Evolutionary conservation across 352 stramenopile species (phyloP).

Genomic region (Phytophthora pluvialis): DNA sequence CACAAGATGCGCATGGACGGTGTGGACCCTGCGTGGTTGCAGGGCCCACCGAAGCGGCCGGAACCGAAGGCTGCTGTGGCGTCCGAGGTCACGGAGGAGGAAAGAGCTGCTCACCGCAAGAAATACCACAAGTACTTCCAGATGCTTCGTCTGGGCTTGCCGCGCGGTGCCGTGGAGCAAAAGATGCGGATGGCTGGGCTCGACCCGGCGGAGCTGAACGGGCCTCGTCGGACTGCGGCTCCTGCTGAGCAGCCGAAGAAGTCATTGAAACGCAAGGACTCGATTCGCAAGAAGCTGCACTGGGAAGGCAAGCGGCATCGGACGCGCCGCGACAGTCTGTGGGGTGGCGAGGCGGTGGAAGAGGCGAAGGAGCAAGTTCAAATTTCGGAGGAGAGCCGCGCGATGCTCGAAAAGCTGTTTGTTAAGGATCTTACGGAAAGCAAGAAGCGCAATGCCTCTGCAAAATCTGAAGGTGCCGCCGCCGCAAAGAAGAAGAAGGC

Average conservation of each 20-base stretch:
- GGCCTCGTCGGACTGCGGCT: slow-evolving; percentile 39
- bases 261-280: slow-evolving; percentile 63
- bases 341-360: slow-evolving; percentile 53
- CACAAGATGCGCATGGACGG: slow-evolving; percentile 89
- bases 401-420: slow-evolving; percentile 80
- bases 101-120: slow-evolving; percentile 60
- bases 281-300: slow-evolving; percentile 89
- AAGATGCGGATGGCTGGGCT: slow-evolving; percentile 83
- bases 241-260: slow-evolving; percentile 36
- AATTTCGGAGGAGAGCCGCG: slow-evolving; percentile 76
- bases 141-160: slow-evolving; percentile 82
- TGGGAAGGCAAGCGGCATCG: slow-evolving; percentile 75
- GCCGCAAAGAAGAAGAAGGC: slow-evolving; percentile 66
- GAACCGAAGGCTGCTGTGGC: slow-evolving; percentile 27
- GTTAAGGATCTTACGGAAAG: slow-evolving; percentile 72
- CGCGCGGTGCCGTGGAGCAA: slow-evolving; percentile 81
- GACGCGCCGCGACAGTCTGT: slow-evolving; percentile 68
- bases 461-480: slow-evolving; percentile 33
- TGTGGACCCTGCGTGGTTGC: slow-evolving; percentile 65
- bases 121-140: slow-evolving; percentile 89
- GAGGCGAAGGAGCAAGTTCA: slow-evolving; percentile 51
- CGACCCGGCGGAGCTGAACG: slow-evolving; percentile 72
- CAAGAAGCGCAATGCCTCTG: slow-evolving; percentile 47
- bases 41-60: slow-evolving; percentile 55
- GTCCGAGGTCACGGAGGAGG: slow-evolving; percentile 47